Base-by-base conservation (phyloP, 108 stramenopile species). In the Discostella stelligeroides region DNA sequence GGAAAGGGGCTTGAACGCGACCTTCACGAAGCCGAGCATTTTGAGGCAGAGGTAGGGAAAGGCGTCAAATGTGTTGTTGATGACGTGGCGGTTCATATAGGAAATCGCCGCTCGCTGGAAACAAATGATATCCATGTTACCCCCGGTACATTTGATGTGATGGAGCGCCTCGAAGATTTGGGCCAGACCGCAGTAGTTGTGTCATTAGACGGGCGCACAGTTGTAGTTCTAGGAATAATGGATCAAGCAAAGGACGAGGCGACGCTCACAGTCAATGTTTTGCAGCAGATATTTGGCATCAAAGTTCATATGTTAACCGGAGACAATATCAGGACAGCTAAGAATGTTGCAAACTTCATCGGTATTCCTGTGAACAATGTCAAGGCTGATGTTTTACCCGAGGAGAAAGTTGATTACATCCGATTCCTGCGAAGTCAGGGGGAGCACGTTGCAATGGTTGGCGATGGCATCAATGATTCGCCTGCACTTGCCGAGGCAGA, bases 381-480 rank as follows among this genome's bases (percentile, higher is more conserved):
- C 11, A 71, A 96, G 48, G 86, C 97, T 11, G 97, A 97, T 54
- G 89, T 87, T 3, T 80, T 98, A 15, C 98, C 98, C 0, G 81
- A 74, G 7, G 83, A 79, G 14, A 99, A 99, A 70, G 76, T 88
- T 12, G 80, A 83, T 5, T 80, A 71, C 27, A 84, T 98, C 11
- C 76, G 82, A 58, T 53, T 49, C 8, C 82, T 98, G 1, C 95
- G 95, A 68, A 20, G 43, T 10, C 58, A 86, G 48, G 92, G 91
- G 18, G 68, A 82, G 28, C 61, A 70, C 39, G 96, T 98, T 15
- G 92, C 90, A 17, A 92, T 95, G 88, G 87, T 95, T 13, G 96
- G 96, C 4, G 96, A 97, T 59, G 96, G 96, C 0, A 79, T 96
- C 54, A 85, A 85, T 45, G 84, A 85, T 51, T 70, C 78, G 7